Conservation (phyloP, 2,329 filamentous ascomycete genomes). For the Pseudopyrenochaeta lycopersici region DNA sequence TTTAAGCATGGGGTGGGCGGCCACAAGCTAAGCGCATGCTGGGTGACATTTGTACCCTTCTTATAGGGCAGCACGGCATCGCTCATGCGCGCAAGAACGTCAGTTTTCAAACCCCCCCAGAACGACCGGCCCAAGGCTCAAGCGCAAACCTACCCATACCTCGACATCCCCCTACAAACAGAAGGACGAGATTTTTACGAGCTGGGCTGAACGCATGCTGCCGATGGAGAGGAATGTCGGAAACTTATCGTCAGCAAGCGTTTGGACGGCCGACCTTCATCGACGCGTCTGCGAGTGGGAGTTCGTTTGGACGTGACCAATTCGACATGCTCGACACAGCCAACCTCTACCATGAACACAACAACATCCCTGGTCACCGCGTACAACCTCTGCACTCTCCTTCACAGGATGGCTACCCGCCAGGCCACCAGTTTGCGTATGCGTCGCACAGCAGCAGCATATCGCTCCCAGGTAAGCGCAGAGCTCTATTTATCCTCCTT, state of each 20-base stretch:
- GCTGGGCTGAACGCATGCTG: conserved; percentile 21
- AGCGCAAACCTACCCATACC: conserved; percentile 23
- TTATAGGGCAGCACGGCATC: conserved; percentile 41
- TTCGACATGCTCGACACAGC: conserved; percentile 39
- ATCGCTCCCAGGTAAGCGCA: conserved; percentile 33
- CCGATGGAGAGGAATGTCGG: conserved; percentile 52
- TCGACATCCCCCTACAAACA: conserved; percentile 5
- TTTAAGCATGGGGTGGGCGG: conserved; percentile 31
- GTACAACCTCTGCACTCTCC: conserved; percentile 21
- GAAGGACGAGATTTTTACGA: conserved; percentile 6
- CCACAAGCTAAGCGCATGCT: conserved; percentile 24
- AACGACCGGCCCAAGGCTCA: conserved; percentile 22
- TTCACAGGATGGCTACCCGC: conserved; percentile 25
- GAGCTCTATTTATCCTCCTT: conserved; percentile 7
- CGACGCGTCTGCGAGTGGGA: conserved; percentile 48
- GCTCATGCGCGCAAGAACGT: conserved; percentile 32
- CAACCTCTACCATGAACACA: conserved; percentile 38
- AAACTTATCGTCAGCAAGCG: conserved; percentile 38
- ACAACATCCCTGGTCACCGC: conserved; percentile 25
- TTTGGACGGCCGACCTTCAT: conserved; percentile 50
- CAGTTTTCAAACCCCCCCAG: conserved; percentile 25
- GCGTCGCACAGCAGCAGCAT: conserved; percentile 30
- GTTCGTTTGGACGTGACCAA: conserved; percentile 51
- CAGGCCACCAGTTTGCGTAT: conserved; percentile 26
- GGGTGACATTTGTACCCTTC: conserved; percentile 26